These are phyloP conservation scores for Mortierella polycephala DNA, from an alignment of 371 early-diverging fungal species.

Conservation along the genomic window DNA sequence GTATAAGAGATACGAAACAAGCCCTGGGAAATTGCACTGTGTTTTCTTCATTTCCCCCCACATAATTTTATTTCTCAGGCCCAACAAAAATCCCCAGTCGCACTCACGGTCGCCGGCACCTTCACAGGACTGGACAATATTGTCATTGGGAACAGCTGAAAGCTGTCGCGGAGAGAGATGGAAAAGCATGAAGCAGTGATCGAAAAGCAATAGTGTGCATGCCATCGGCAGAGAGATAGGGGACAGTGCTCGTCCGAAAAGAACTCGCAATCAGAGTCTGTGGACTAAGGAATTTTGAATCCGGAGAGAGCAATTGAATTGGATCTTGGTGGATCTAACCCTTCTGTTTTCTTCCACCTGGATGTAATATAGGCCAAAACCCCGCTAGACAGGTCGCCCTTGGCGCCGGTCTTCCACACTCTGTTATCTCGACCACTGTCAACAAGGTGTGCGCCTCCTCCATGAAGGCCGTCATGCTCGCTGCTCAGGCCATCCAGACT, in stretches of 20 bases:
- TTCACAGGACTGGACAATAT: too few relatives aligned
- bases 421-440: slow-evolving; percentile 88
- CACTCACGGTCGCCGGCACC: too few relatives aligned
- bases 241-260: too few relatives aligned
- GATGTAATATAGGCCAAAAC: slow-evolving; percentile 81
- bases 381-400: slow-evolving; percentile 97
- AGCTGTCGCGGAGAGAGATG: too few relatives aligned
- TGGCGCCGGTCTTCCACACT: slow-evolving; percentile 83
- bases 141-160: too few relatives aligned
- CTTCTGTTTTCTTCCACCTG: background rate
- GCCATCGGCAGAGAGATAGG: too few relatives aligned
- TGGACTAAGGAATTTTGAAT: too few relatives aligned
- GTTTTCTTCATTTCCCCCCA: slow-evolving; percentile 2
- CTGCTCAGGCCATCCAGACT: slow-evolving; percentile 84
- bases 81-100: slow-evolving; percentile 21
- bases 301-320: too few relatives aligned
- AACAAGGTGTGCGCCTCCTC: slow-evolving; percentile 99
- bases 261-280: too few relatives aligned
- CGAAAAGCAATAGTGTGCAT: background rate
- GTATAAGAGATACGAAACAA: too few relatives aligned
- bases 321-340: background rate
- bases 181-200: background rate
- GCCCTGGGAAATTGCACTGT: background rate
- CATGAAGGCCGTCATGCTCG: slow-evolving; percentile 93
- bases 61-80: slow-evolving; percentile 17